These are phyloP conservation scores for Alternaria sp. DNA, from an alignment of 2,329 filamentous ascomycete species.

Conservation along the genomic window DNA sequence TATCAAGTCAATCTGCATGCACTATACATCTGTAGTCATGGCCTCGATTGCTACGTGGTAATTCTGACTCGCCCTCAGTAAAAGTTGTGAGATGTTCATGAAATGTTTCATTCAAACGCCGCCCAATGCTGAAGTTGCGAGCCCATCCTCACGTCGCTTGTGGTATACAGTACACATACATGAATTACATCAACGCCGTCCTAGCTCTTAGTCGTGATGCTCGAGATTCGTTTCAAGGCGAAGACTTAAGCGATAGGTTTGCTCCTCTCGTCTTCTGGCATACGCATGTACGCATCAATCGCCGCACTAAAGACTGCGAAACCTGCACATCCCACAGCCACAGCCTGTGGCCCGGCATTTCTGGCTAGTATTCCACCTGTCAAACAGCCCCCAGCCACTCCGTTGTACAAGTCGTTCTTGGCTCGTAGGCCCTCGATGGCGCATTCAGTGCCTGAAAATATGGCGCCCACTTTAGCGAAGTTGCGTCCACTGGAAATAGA, in stretches of 20 bases:
- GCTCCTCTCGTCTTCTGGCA: conserved; percentile 53
- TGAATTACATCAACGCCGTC: background rate
- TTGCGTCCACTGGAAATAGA: conserved; percentile 87
- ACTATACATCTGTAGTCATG: background rate
- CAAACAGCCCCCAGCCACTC: conserved; percentile 84
- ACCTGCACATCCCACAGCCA: conserved; percentile 84
- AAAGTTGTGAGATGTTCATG: background rate
- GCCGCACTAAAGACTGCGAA: conserved; percentile 93
- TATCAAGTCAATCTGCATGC: background rate
- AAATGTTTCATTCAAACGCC: conserved; percentile 21
- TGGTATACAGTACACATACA: conserved; percentile 30
- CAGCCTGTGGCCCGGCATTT: conserved; percentile 88
- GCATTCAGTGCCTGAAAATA: conserved; percentile 94
- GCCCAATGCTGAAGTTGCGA: conserved; percentile 32
- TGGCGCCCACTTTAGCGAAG: conserved; percentile 90
- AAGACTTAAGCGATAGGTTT: conserved; percentile 46
- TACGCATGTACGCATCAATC: conserved; percentile 86
- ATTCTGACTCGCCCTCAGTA: background rate
- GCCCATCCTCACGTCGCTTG: conserved; percentile 4
- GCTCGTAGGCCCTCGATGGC: conserved; percentile 90
- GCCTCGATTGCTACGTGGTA: background rate
- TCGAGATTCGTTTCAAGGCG: background rate
- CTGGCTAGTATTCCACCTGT: conserved; percentile 89
- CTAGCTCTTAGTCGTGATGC: background rate
- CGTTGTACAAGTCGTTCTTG: conserved; percentile 93